phyloP scores from a whole-genome alignment of 2,329 filamentous ascomycete species.

The Botryosphaeria dothidea region DNA sequence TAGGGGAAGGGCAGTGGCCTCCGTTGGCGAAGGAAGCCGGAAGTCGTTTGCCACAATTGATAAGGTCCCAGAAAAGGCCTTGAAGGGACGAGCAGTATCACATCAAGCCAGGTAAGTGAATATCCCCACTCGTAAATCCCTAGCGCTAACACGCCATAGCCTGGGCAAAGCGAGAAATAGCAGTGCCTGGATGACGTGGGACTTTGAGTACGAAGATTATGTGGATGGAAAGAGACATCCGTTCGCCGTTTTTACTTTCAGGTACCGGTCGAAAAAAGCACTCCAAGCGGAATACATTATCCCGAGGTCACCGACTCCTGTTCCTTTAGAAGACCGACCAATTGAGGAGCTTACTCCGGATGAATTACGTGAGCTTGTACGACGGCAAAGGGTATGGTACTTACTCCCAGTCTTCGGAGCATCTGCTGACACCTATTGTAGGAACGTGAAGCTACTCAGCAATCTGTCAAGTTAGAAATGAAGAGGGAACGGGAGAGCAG shows the following conservation, averaged over 20 bases:
- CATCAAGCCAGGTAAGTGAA: constrained; percentile 24
- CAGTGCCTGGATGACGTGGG: constrained; percentile 7
- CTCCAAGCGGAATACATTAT: constrained; percentile 37
- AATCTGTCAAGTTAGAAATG: background rate
- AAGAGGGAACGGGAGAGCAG: constrained; percentile 3
- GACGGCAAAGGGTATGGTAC: constrained; percentile 23
- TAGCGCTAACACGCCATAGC: background rate
- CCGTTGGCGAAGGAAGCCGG: background rate
- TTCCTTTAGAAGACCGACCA: constrained; percentile 26
- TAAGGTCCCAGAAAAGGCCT: constrained; percentile 25
- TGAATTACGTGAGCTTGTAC: constrained; percentile 28
- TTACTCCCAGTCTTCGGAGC: background rate
- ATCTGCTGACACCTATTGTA: background rate
- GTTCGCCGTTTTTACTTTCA: constrained; percentile 29
- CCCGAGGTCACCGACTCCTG: constrained; percentile 30
- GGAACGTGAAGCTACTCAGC: background rate
- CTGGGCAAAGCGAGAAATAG: constrained; percentile 3
- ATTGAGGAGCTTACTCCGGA: constrained; percentile 26
- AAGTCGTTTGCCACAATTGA: constrained; percentile 13
- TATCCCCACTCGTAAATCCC: background rate
- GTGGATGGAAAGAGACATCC: constrained; percentile 19
- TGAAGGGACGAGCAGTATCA: constrained; percentile 27
- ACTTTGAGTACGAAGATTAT: constrained; percentile 7
- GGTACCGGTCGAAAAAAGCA: constrained; percentile 30
- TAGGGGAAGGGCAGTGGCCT: background rate